Evolutionary conservation across 2,329 filamentous ascomycete genomes (phyloP), one percentile per base, ranked within the genome.

Genomic region (Dothideomycetes sp.): DNA sequence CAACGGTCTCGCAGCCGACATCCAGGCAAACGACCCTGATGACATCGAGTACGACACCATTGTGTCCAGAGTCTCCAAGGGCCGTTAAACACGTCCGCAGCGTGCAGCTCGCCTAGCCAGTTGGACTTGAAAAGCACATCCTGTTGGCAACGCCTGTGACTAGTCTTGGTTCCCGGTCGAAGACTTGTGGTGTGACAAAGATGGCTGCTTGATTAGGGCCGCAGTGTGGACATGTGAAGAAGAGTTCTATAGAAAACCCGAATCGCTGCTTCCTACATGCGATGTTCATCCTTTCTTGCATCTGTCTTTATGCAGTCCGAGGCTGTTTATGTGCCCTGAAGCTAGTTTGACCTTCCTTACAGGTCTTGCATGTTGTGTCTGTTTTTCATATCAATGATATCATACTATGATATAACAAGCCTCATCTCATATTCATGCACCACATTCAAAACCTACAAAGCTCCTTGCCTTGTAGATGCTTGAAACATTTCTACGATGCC

Each of bases 11-110:
- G 81, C 80, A 45, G 67, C 70, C 53, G 84, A 89, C 61, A 72
- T 88, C 54, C 84, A 91, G 71, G 84, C 83, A 69, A 88, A 88
- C 69, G 84, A 89, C 63, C 64, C 68, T 51, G 81, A 86, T 62
- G 84, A 89, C 63, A 83, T 91, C 58, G 83, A 88, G 68, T 79
- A 77, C 63, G 77, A 83, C 48, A 72, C 69, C 56, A 72, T 89
- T 58, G 66, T 86, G 62, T 52, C 50, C 47, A 59, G 62, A 44
- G 66, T 69, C 43, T 62, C 62, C 58, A 70, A 68, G 63, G 66
- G 66, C 45, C 66, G 66, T 32, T 43, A 43, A 39, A 36, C 33
- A 15, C 19, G 18, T 43, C 30, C 16, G 19, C 34, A 19, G 11
- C 34, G 8, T 29, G 16, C 22, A 31, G 17, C 9, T 24, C 38